phyloP scores from a whole-genome alignment of 192 early-diverging fungal species.

The Rhizoclosmatium sp. region DNA sequence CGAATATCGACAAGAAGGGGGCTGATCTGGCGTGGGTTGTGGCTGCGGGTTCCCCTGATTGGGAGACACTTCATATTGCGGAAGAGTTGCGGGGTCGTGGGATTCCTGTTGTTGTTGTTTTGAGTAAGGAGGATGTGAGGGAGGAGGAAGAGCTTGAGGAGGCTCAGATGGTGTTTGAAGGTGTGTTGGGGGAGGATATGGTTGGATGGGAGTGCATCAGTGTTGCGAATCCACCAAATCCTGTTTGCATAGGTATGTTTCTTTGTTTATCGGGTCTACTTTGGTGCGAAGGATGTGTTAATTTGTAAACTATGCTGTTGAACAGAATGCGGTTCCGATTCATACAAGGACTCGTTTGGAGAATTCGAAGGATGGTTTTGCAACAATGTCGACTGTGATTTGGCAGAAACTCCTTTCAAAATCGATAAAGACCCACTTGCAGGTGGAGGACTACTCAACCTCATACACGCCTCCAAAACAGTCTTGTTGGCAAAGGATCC shows the following conservation, averaged over 20 bases:
- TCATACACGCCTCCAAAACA: background rate
- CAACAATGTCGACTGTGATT: conserved; percentile 12
- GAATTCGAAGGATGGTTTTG: conserved; percentile 17
- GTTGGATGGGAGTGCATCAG: background rate
- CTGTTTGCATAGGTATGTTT: conserved; percentile 2
- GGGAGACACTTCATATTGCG: background rate
- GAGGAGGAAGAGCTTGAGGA: background rate
- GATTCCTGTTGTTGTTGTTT: background rate
- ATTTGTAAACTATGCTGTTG: background rate
- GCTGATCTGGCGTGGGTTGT: conserved; percentile 1
- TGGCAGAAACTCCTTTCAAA: conserved; percentile 14
- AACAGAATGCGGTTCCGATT: conserved; percentile 21
- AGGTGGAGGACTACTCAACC: background rate
- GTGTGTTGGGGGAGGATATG: background rate
- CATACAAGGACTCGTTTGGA: background rate
- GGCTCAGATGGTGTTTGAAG: background rate
- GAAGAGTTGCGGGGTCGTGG: background rate
- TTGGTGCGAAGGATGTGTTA: background rate
- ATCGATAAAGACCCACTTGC: background rate
- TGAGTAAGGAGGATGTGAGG: conserved; percentile 10
- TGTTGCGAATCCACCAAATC: conserved; percentile 6
- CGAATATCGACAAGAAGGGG: background rate
- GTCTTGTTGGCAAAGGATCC: background rate
- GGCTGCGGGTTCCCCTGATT: background rate
- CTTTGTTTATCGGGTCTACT: background rate